phyloP scores from a whole-genome alignment of 2,329 filamentous ascomycete species.

The Trichoderma sp. region DNA sequence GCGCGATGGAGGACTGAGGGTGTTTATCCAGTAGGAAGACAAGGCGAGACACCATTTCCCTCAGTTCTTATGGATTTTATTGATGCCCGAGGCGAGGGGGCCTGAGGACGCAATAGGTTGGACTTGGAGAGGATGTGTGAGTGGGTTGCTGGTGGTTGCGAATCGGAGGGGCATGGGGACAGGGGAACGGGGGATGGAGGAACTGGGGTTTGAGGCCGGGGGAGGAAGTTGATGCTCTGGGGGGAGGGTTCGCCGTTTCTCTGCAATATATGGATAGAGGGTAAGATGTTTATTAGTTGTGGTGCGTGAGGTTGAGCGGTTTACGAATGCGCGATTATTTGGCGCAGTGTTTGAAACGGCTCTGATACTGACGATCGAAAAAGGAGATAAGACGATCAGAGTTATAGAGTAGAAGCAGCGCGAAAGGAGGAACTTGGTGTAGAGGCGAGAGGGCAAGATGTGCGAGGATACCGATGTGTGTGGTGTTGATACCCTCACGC shows the following conservation, averaged over 20 bases:
- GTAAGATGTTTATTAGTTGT: background rate
- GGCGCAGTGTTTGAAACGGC: too few species aligned
- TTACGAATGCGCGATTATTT: too few species aligned
- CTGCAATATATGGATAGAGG: too few species aligned
- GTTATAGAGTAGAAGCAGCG: too few species aligned
- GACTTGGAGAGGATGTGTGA: background rate
- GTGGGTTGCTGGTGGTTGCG: background rate
- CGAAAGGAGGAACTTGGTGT: too few species aligned
- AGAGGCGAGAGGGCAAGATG: too few species aligned
- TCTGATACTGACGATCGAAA: too few species aligned
- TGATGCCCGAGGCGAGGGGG: background rate
- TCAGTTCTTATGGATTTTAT: background rate
- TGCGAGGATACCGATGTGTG: too few species aligned
- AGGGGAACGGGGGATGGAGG: slow-evolving; percentile 10
- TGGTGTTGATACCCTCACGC: too few species aligned
- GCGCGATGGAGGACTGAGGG: background rate
- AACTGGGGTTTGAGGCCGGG: background rate
- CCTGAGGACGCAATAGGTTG: slow-evolving; percentile 1
- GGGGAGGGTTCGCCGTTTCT: background rate
- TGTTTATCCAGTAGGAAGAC: background rate
- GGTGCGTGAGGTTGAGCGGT: too few species aligned
- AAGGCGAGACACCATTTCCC: slow-evolving; percentile 8
- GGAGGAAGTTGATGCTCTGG: background rate
- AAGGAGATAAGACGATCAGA: too few species aligned
- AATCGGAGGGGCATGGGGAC: background rate